Base-by-base conservation (phyloP, 148 eudicot species). In the Chenopodium quinoa region DNA sequence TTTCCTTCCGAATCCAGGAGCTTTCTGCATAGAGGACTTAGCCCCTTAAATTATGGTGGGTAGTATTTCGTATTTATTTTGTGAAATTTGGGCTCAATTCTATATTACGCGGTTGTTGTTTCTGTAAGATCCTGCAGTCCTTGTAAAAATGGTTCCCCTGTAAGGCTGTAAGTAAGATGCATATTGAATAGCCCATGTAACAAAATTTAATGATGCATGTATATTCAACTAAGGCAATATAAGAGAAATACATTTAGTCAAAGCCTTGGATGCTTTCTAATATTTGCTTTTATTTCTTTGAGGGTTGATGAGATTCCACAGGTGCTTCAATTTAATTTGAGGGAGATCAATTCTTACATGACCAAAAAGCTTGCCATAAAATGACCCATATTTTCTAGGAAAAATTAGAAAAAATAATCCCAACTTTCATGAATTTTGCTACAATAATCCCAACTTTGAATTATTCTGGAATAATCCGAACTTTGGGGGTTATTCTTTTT, bases 1-100 rank as follows among this genome's bases (percentile, higher is more conserved):
- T 37, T 97, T 78, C 98, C 99, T 44, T 82, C 92, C 10, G 81
- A 86, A 71, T 88, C 89, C 23, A 91, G 97, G 99, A 94, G 99
- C 89, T 92, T 95, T 56, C 88, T 96, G 66, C 89, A 84, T 75
- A 88, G 73, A 81, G 99, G 98, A 19, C 91, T 91, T 82, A 92
- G 89, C 27, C 97, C 98, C 12, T 93, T 84, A 90, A 29, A 60
- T 40, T 4, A 64, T 54, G 60, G 4, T 52, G 16, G 0, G 60
- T 54, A 54, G 60, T 34, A 29, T 1, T 20, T 34, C 5, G 29
- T 56, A 56, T 6, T 20, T 27, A 66, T 12, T 20, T 20, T 69
- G 81, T 70, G 48, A 31, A 69, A 67, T 25, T 25, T 13, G 9
- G 27, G 17, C 16, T 67, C n/a, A 10, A 1, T 67, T 25, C 34